A percentile compares a stretch with the other conserved stretches of the same genome.
phyloP scores from a whole-genome alignment of 768 basidiomycete genomes.

The Phanerochaete carnosa region DNA sequence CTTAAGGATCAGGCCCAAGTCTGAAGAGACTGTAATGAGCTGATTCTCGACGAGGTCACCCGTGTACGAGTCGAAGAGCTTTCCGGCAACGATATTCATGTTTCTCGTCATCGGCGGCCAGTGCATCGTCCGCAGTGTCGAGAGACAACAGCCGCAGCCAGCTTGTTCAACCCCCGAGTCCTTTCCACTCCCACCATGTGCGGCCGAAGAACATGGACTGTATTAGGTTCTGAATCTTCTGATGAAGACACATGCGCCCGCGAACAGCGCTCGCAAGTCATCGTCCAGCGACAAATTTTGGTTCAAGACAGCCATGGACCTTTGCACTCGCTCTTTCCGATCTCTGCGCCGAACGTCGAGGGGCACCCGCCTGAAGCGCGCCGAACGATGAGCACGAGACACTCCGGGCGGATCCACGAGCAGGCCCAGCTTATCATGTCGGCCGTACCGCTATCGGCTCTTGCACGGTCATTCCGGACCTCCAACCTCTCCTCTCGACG shows the following conservation, averaged over 20 bases:
- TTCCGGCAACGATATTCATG: constrained; percentile 37
- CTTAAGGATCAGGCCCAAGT: constrained; percentile 46
- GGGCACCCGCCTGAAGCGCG: not conserved
- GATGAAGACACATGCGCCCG: too few relatives aligned
- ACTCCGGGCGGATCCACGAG: constrained; percentile 1
- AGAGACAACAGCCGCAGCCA: not conserved
- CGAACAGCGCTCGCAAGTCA: not conserved
- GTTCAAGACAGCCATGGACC: not conserved
- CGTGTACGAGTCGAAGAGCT: constrained; percentile 47
- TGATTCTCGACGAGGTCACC: constrained; percentile 40
- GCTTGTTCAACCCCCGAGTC: too few relatives aligned
- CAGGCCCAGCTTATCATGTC: not conserved
- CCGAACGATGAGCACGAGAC: not conserved
- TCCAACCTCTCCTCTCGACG: not conserved
- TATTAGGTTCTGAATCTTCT: too few relatives aligned
- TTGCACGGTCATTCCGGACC: not conserved
- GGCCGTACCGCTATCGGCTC: not conserved
- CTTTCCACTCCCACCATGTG: too few relatives aligned
- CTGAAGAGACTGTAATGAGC: constrained; percentile 44
- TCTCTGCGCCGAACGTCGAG: not conserved
- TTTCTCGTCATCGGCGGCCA: not conserved
- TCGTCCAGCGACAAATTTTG: not conserved
- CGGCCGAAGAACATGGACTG: too few relatives aligned
- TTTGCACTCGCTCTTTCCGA: not conserved
- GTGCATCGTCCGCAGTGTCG: not conserved